A percentile compares a stretch with the other conserved stretches of the same genome.
phyloP scores from a whole-genome alignment of 192 early-diverging fungal genomes.

The Coemansia sp. region DNA sequence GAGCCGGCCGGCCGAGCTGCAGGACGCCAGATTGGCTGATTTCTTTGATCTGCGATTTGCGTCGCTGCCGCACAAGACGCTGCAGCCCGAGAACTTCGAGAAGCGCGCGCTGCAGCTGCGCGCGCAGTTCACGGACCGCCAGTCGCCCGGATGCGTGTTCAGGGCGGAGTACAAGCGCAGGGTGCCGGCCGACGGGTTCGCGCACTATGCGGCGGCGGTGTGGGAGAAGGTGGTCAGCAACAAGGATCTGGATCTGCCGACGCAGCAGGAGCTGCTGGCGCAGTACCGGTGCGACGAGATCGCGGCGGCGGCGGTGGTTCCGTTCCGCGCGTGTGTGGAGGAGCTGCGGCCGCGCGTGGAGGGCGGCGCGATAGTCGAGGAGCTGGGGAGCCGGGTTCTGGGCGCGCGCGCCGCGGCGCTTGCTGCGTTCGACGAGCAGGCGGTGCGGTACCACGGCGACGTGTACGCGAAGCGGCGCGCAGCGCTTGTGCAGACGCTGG shows the following conservation, averaged over 20 bases:
- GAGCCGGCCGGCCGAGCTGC: conserved; percentile 83
- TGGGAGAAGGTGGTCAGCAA: conserved; percentile 97
- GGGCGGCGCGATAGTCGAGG: conserved; percentile 72
- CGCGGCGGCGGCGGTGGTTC: conserved; percentile 67
- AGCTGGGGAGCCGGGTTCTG: conserved; percentile 69
- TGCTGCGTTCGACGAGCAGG: conserved; percentile 84
- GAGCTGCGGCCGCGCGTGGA: conserved; percentile 72
- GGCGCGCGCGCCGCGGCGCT: conserved; percentile 61
- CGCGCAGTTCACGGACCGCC: conserved; percentile 71
- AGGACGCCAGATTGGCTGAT: conserved; percentile 72
- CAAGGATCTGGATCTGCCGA: conserved; percentile 96
- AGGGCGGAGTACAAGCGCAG: conserved; percentile 80
- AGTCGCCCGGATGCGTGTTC: conserved; percentile 79
- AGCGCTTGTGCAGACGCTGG: conserved; percentile 79
- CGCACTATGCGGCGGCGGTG: conserved; percentile 86
- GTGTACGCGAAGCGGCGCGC: conserved; percentile 87
- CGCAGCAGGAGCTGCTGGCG: conserved; percentile 96
- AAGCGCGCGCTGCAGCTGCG: conserved; percentile 65
- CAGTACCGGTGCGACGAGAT: conserved; percentile 99
- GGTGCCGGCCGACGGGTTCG: conserved; percentile 96
- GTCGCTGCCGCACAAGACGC: conserved; percentile 88
- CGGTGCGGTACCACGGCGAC: conserved; percentile 82
- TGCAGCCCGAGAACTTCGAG: conserved; percentile 85
- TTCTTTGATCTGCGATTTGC: conserved; percentile 93
- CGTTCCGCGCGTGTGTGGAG: conserved; percentile 68